phyloP scores from a whole-genome alignment of 2,329 filamentous ascomycete species.

The Penicillium psychrosexuale region DNA sequence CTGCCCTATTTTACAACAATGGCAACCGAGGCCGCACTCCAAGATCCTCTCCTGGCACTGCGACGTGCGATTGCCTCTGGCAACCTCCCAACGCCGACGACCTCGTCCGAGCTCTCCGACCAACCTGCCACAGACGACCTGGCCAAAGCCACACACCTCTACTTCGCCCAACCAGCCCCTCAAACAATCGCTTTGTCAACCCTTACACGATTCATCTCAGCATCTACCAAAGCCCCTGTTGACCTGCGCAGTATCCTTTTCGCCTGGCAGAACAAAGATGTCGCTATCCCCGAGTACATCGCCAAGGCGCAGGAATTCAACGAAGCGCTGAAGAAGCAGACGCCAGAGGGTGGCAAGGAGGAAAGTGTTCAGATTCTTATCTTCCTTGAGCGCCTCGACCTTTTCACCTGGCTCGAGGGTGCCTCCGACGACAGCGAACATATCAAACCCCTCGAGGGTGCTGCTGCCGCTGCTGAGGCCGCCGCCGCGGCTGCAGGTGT shows the following conservation, averaged over 20 bases:
- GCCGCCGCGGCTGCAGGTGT: slow-evolving; percentile 42
- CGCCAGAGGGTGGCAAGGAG: slow-evolving; percentile 24
- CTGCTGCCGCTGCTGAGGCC: slow-evolving; percentile 44
- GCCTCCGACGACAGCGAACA: slow-evolving; percentile 88
- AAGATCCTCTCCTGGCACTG: slow-evolving; percentile 78
- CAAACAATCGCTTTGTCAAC: slow-evolving; percentile 66
- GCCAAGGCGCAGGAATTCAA: slow-evolving; percentile 76
- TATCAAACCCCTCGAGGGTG: slow-evolving; percentile 77
- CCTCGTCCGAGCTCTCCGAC: slow-evolving; percentile 60
- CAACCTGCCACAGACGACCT: slow-evolving; percentile 62
- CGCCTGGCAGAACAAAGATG: slow-evolving; percentile 90
- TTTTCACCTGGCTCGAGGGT: slow-evolving; percentile 91
- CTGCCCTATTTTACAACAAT: slow-evolving; percentile 39
- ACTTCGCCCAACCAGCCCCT: slow-evolving; percentile 62
- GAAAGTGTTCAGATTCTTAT: slow-evolving; percentile 80
- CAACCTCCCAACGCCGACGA: slow-evolving; percentile 69
- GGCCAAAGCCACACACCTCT: slow-evolving; percentile 72
- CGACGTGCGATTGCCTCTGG: slow-evolving; percentile 75
- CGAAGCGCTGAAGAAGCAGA: slow-evolving; percentile 59
- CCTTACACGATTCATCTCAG: slow-evolving; percentile 83
- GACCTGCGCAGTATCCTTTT: slow-evolving; percentile 95
- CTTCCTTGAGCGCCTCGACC: slow-evolving; percentile 86
- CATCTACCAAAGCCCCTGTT: slow-evolving; percentile 62
- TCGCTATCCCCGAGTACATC: slow-evolving; percentile 87
- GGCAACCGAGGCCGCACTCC: slow-evolving; percentile 54